Evolutionary conservation across 768 basidiomycete species (phyloP), one percentile per base, ranked within the genome.

Genomic region (Nidularia pulvinata): DNA sequence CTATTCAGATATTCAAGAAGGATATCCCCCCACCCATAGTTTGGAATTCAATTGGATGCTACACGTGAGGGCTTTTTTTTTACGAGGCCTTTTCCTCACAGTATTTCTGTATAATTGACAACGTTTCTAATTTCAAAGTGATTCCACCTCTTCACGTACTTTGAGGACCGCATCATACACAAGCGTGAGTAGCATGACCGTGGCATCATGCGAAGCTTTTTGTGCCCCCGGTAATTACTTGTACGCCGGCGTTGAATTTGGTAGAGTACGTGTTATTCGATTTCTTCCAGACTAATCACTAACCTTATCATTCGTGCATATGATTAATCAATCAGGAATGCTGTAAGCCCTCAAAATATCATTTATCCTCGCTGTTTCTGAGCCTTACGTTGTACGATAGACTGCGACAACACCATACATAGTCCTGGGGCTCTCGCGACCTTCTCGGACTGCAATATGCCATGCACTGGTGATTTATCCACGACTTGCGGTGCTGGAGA

Each of bases 401-500:
- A 50, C 43, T 57, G 54, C 33, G 54, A 55, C 54, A 50, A 49
- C 37, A 32, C 42, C 5, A 55, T 57, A 16, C 39, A 33, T 14
- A 39, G 30, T 13, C 33, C 54, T 9, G 34, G 35, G 9, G 42
- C 19, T 33, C 7, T n/a, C 16, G 50, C 49, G 5, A 13, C 16
- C 35, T 14, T 30, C n/a, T 19, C 48, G 10, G 55, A 56, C n/a
- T 61, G 60, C 39, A 59, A 55, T 48, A 55, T 59, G 59, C 48
- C 60, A 32, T 61, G 60, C 45, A 49, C 54, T 6, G 58, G 60
- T 5, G 49, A 61, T 44, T 14, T 37, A 6, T 22, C 53, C 7
- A 44, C 60, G 46, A 34, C 46, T 10, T 61, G 60, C 49, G 60
- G 60, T 14, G 60, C 52, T 7, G 37, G n/a, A n/a, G n/a, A n/a